These are phyloP conservation scores for Stachybotrys elegans DNA, from an alignment of 2,329 filamentous ascomycete species.

Conservation along the genomic window DNA sequence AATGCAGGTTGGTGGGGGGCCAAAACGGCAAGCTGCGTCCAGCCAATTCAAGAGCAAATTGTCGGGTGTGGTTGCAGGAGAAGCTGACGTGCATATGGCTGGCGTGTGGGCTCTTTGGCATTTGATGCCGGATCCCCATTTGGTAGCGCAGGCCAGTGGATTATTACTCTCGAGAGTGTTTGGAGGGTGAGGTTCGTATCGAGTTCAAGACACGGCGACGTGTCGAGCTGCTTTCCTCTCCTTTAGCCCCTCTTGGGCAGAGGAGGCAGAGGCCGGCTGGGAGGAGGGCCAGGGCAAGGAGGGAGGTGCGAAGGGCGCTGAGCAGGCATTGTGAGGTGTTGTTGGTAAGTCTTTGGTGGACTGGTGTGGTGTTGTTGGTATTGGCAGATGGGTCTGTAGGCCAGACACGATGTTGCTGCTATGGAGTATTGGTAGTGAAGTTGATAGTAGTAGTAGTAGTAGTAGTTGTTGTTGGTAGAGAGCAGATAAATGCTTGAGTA, in stretches of 20 bases:
- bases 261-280: constrained; percentile 59
- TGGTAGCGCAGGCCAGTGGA: no score
- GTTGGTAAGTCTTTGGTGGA: constrained; percentile 9
- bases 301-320: constrained; percentile 62
- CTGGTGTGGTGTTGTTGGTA: constrained; percentile 9
- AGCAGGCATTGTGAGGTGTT: constrained; percentile 41
- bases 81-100: background rate
- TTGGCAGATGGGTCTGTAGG: no score
- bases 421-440: no score
- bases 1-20: no score
- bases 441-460: no score
- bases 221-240: no score
- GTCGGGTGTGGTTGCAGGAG: background rate
- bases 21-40: background rate
- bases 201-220: constrained; percentile 6
- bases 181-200: constrained; percentile 4
- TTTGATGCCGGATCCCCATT: no score
- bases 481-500: no score
- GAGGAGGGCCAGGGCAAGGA: constrained; percentile 62
- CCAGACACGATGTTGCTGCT: no score
- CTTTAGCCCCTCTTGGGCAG: constrained; percentile 55
- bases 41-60: background rate
- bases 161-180: no score
- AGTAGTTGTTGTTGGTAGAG: constrained; percentile 2
- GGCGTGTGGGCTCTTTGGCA: no score